These are phyloP conservation scores for Russula foetens DNA, from an alignment of 768 basidiomycete species.

Conservation along the genomic window DNA sequence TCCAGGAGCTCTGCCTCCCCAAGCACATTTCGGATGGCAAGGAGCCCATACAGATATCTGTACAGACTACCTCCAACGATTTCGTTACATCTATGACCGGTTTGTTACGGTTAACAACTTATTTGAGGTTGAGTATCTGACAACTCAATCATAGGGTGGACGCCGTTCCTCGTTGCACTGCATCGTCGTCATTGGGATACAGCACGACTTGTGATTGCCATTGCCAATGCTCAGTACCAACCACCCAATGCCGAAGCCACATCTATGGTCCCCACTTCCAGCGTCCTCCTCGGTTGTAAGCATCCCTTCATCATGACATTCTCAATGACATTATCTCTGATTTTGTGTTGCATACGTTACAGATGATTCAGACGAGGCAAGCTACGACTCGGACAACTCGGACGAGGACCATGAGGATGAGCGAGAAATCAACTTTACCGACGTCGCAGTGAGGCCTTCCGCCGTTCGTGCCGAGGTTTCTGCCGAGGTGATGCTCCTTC, in stretches of 20 bases:
- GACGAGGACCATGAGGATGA: conserved; percentile 29
- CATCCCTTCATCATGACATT: conserved; percentile 26
- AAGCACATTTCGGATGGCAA: conserved; percentile 24
- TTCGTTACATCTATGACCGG: neutral
- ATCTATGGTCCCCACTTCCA: conserved; percentile 26
- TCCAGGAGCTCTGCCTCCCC: conserved; percentile 48
- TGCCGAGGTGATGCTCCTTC: conserved; percentile 33
- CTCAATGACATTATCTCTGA: neutral
- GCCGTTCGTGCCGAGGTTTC: conserved; percentile 33
- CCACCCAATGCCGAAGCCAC: conserved; percentile 26
- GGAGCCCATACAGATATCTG: conserved; percentile 38
- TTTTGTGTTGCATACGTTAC: neutral
- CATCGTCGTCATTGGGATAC: conserved; percentile 45
- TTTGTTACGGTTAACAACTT: neutral
- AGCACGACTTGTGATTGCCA: conserved; percentile 50
- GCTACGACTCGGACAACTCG: conserved; percentile 30
- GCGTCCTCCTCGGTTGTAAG: conserved; percentile 15
- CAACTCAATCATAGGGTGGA: conserved; percentile 30
- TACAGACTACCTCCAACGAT: conserved; percentile 21
- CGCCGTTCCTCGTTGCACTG: conserved; percentile 44
- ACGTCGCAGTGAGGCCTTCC: conserved; percentile 44
- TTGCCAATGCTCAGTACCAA: conserved; percentile 47
- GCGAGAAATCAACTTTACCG: conserved; percentile 40
- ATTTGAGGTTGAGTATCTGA: neutral
- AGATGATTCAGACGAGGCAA: conserved; percentile 20